Conservation (phyloP, 1,284 basidiomycete genomes). For the Mycena citricolor region DNA sequence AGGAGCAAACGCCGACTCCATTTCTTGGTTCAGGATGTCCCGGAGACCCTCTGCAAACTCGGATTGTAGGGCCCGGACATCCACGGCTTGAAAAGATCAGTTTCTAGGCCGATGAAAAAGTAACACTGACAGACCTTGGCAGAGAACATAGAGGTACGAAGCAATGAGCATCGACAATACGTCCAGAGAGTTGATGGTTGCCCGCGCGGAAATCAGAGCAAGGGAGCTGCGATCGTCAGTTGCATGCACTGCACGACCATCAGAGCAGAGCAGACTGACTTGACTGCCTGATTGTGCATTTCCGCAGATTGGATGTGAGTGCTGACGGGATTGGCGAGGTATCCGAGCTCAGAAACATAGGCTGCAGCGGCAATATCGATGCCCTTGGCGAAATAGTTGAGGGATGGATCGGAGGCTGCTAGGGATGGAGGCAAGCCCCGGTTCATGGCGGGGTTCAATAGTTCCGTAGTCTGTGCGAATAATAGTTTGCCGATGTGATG, state of each 20-base stretch:
- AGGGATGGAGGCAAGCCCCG: conserved; percentile 81
- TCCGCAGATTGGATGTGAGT: conserved; percentile 79
- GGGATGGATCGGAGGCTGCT: conserved; percentile 76
- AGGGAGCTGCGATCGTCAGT: conserved; percentile 55
- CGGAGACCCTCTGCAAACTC: conserved; percentile 57
- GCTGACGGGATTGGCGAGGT: conserved; percentile 83
- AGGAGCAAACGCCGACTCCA: conserved; percentile 47
- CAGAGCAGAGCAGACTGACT: conserved; percentile 29
- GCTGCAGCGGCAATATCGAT: conserved; percentile 36
- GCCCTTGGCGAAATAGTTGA: conserved; percentile 85
- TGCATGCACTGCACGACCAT: neutral
- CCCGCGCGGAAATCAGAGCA: conserved; percentile 77
- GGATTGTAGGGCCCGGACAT: conserved; percentile 69
- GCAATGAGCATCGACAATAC: conserved; percentile 73
- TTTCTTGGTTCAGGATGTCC: conserved; percentile 51
- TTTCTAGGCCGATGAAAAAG: no score
- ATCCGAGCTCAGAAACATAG: conserved; percentile 80
- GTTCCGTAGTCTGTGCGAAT: conserved; percentile 84
- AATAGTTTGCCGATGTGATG: conserved; percentile 83
- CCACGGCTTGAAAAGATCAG: conserved; percentile 50
- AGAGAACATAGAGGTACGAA: conserved; percentile 74
- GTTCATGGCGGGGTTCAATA: conserved; percentile 82
- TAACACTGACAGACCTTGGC: conserved; percentile 66
- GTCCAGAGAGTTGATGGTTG: conserved; percentile 74
- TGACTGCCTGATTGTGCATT: conserved; percentile 78